These are phyloP conservation scores for Hygrocybe punicea DNA, from an alignment of 768 basidiomycete species.

Conservation along the genomic window DNA sequence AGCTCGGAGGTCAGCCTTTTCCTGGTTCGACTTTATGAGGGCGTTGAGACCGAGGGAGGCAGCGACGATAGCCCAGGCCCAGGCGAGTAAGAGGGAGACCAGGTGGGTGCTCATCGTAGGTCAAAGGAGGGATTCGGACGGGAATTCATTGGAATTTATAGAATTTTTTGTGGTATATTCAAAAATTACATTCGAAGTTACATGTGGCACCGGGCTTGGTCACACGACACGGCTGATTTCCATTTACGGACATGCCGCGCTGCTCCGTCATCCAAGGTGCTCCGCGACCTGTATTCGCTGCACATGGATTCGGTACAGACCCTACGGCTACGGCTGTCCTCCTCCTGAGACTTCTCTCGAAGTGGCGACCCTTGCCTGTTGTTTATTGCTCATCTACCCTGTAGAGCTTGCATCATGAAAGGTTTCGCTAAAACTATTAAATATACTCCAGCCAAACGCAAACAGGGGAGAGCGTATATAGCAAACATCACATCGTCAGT, in stretches of 20 bases:
- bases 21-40: constrained; percentile 22
- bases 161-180: too few species aligned
- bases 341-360: too few species aligned
- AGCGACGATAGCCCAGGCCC: constrained; percentile 20
- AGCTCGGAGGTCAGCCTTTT: constrained; percentile 15
- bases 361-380: too few species aligned
- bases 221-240: neutral
- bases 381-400: too few species aligned
- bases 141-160: neutral
- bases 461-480: neutral
- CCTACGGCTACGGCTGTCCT: too few species aligned
- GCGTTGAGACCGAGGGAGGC: constrained; percentile 21
- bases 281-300: too few species aligned
- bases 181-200: neutral
- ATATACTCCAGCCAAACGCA: too few species aligned
- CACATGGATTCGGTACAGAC: too few species aligned
- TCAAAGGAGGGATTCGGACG: neutral
- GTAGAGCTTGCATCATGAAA: too few species aligned
- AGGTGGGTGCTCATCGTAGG: constrained; percentile 15
- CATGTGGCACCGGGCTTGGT: neutral
- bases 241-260: too few species aligned
- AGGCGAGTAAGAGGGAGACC: constrained; percentile 27
- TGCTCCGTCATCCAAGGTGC: too few species aligned
- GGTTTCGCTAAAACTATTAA: too few species aligned
- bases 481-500: neutral